Evolutionary conservation across 1,139 yeast genomes (phyloP).

Genomic region (Eremothecium gossypii): DNA sequence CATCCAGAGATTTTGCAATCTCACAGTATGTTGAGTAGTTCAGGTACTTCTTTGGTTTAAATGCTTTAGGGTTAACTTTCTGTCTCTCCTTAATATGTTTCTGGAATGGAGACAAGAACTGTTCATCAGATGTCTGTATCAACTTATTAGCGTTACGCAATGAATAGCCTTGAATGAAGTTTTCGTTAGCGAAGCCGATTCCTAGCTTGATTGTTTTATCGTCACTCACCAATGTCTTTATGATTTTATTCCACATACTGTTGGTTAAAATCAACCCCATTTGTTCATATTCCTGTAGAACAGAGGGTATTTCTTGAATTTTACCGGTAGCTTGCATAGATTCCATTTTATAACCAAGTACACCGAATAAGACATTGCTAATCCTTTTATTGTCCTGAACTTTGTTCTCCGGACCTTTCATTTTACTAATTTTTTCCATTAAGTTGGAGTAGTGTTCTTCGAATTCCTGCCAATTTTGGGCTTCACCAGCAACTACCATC

Average conservation of each 20-base stretch:
- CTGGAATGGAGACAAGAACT: background rate
- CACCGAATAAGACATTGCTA: constrained; percentile 20
- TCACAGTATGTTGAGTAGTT: constrained; percentile 41
- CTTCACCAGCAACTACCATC: constrained; percentile 26
- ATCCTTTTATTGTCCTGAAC: background rate
- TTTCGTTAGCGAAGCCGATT: constrained; percentile 6
- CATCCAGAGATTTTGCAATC: constrained; percentile 30
- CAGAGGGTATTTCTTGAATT: constrained; percentile 22
- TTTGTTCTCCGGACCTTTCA: constrained; percentile 10
- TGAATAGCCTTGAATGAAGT: constrained; percentile 15
- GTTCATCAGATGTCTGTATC: background rate
- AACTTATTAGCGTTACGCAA: background rate
- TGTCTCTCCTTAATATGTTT: constrained; percentile 12
- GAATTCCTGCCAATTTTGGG: constrained; percentile 31
- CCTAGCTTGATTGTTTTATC: background rate
- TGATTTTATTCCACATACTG: constrained; percentile 30
- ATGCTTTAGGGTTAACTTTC: constrained; percentile 17
- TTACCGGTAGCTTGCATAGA: constrained; percentile 23
- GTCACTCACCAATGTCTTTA: background rate
- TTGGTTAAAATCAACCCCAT: constrained; percentile 34
- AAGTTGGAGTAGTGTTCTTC: constrained; percentile 24
- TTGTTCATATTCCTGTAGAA: constrained; percentile 26
- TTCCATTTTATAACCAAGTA: constrained; percentile 26
- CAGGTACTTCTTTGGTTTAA: constrained; percentile 20
- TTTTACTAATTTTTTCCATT: constrained; percentile 26